phyloP scores from a whole-genome alignment of 192 early-diverging fungal genomes.

The Helicostylum pulchrum region DNA sequence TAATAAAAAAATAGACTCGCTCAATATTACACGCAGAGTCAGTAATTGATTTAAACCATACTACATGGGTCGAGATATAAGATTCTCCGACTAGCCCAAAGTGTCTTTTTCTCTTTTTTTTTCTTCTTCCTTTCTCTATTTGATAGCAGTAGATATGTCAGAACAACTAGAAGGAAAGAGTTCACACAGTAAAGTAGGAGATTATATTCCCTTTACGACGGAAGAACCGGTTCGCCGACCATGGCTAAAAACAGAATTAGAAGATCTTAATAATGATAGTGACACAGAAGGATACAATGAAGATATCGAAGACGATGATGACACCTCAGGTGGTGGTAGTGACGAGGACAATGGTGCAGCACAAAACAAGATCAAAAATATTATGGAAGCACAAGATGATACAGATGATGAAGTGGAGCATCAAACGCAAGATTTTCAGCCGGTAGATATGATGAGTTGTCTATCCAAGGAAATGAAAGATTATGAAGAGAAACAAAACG shows the following conservation, averaged over 20 bases:
- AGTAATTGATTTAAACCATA: too few species aligned
- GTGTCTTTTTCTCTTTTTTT: too few species aligned
- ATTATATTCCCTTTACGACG: constrained; percentile 23
- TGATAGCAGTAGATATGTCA: too few species aligned
- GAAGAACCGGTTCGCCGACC: constrained; percentile 29
- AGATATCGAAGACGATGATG: background rate
- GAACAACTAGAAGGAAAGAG: too few species aligned
- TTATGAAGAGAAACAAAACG: background rate
- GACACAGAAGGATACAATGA: background rate
- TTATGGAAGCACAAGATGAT: background rate
- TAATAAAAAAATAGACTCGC: too few species aligned
- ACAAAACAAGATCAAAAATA: background rate
- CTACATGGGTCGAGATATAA: too few species aligned
- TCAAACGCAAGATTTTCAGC: too few species aligned
- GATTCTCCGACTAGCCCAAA: too few species aligned
- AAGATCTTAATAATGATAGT: constrained; percentile 15
- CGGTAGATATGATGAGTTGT: constrained; percentile 7
- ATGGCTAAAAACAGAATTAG: constrained; percentile 16
- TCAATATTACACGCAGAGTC: too few species aligned
- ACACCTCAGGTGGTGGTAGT: background rate
- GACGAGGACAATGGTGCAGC: background rate
- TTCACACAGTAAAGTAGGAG: too few species aligned
- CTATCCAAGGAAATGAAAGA: constrained; percentile 18
- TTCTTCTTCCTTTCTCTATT: too few species aligned
- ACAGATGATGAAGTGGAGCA: background rate